Evolutionary conservation across 768 basidiomycete genomes (phyloP), one percentile per base, ranked within the genome.

Genomic region (Boletellus ananiceps): DNA sequence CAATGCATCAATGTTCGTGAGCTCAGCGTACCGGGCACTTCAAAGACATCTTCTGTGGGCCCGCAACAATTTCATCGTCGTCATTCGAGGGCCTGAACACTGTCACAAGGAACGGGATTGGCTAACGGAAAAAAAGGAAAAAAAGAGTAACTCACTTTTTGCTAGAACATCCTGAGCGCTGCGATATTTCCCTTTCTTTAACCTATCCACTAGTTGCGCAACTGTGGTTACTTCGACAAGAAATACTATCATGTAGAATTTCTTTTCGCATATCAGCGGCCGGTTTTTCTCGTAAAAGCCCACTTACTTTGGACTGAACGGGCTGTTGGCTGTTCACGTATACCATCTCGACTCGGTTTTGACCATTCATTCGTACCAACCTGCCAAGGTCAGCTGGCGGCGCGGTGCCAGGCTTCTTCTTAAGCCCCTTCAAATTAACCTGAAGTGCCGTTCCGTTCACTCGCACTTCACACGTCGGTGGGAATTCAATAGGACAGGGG

Each of bases 361-460:
- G 69, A 38, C 71, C 63, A 8, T 68, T 69, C 41, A 59, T 71
- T 47, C 72, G 65, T 15, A 76, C 62, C 37, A 65, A 56, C 55
- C 65, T 73, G 25, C 73, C 71, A 45, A 83, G 65, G 63, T 93
- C 86, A 2, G 91, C 84, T 6, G 93, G 93, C n/a, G 93, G 91
- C 1, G 92, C 89, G 37, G 90, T 94, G 3, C 93, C 93, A 25
- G 91, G 87, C 58, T 89, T 93, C 75, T 96, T 96, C 77, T 96
- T 96, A 64, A 95, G 70, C 5, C 93, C 93, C 66, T 92, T 92
- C 54, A 93, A 67, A 65, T 86, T 93, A 33, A 85, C 89, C 16
- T 72, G 72, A 27, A 95, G 70, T 46, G 80, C 75, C 2, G 73
- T 73, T 47, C 71, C 75, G 66, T 96, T 95, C 34, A 94, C 81